These are phyloP conservation scores for Onygenales sp. DNA, from an alignment of 2,329 filamentous ascomycete genomes.

Conservation along the genomic window DNA sequence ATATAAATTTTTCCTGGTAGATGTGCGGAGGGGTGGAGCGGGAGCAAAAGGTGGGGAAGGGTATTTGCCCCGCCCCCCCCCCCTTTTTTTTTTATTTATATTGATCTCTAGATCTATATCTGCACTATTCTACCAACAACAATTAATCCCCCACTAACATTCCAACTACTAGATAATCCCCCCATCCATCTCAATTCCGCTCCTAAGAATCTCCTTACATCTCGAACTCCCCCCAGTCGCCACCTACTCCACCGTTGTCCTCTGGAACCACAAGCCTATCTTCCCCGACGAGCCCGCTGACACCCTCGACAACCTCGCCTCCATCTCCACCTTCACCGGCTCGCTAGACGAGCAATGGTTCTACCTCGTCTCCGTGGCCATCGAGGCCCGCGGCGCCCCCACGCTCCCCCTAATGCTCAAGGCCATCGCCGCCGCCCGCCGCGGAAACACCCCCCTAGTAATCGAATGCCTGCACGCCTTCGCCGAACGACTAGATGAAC, in stretches of 20 bases:
- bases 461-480: conserved; percentile 69
- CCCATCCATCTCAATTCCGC: conserved; percentile 70
- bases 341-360: conserved; percentile 98
- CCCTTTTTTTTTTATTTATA: not conserved
- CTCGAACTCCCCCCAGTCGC: conserved; percentile 87
- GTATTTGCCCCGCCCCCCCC: too few relatives aligned
- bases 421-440: conserved; percentile 71
- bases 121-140: not conserved
- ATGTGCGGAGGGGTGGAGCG: too few relatives aligned
- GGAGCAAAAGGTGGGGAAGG: too few relatives aligned
- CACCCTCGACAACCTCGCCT: conserved; percentile 77
- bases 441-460: conserved; percentile 60
- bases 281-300: conserved; percentile 76
- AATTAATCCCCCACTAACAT: not conserved
- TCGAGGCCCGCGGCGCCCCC: conserved; percentile 82
- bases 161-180: conserved; percentile 51
- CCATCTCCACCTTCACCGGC: conserved; percentile 83
- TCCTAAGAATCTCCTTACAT: conserved; percentile 64
- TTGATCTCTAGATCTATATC: not conserved
- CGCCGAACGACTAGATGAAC: conserved; percentile 78
- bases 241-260: conserved; percentile 80
- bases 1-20: conserved; percentile 1
- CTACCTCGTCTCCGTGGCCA: conserved; percentile 89
- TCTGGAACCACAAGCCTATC: conserved; percentile 96
- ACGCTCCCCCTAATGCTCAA: conserved; percentile 81